Evolutionary conservation across 2,329 filamentous ascomycete species (phyloP), one percentile per base, ranked within the genome.

Genomic region (Rhynchosporium graminicola): DNA sequence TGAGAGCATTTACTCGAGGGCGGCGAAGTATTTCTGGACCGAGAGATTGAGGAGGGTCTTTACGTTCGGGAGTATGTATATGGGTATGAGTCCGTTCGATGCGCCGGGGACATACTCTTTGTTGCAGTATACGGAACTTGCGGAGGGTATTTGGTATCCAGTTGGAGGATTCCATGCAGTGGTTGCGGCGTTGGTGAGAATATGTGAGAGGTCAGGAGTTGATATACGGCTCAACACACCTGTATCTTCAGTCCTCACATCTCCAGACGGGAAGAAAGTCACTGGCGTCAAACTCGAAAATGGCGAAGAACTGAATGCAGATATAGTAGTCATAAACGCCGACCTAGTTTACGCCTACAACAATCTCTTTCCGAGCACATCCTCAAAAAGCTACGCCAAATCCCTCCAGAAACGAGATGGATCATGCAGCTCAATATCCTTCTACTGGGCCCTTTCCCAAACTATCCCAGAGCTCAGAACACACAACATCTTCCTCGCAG

Each of bases 31-130:
- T 70, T 92, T 92, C 74, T 82, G 79, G 79, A 87, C 86, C 0
- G 88, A 91, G 71, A 78, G 88, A 62, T 71, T 92, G 69, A 79
- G 89, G 64, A 77, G 88, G 31, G 88, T 89, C 0, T 92, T 92
- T 67, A 91, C 89, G 0, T 92, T 92, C 74, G 88, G 85, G 28
- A 91, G 87, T 69, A 92, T 92, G 89, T 92, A 92, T 71, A 89
- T 92, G 86, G 89, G 89, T 0, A 92, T 92, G 89, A 87, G 82
- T 60, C 89, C 89, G 0, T 92, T 89, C 71, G 87, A 90, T 71
- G 88, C 89, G 0, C 89, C 89, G 0, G 88, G 86, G 3, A 91
- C 89, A 1, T 92, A 92, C 75, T 87, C 83, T 55, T 74, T 92
- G 63, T 77, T 92, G 57, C 89, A 91, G 74, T 92, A 91, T 73